A percentile compares a stretch with the other conserved stretches of the same genome.
Evolutionary conservation across 2,329 filamentous ascomycete species (phyloP).

Genomic region (Aspergillus brunneoviolaceus): DNA sequence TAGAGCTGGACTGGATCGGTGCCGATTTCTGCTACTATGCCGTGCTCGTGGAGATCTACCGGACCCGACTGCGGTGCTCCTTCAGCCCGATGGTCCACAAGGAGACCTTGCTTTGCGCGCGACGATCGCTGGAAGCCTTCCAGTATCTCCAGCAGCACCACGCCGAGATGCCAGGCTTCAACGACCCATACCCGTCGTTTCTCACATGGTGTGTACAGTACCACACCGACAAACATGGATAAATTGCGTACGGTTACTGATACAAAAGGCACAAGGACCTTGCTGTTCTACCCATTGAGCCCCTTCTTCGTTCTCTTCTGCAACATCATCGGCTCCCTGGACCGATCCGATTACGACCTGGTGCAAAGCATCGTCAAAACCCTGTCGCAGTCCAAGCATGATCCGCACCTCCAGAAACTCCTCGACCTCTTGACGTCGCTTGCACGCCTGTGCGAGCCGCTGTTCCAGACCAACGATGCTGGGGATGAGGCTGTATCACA

Average conservation of each 20-base stretch:
- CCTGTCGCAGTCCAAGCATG: conserved; percentile 19
- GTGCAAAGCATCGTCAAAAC: conserved; percentile 19
- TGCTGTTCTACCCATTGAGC: conserved; percentile 20
- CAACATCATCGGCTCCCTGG: conserved; percentile 24
- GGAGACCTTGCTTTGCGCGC: not conserved
- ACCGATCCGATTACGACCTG: conserved; percentile 21
- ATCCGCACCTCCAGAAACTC: conserved; percentile 20
- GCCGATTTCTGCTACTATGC: not conserved
- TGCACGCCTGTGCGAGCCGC: conserved; percentile 8
- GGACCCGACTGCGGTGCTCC: not conserved
- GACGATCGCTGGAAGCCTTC: not conserved
- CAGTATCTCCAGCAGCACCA: not conserved
- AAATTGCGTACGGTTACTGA: not conserved
- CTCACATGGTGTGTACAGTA: not conserved
- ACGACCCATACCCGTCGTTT: not conserved
- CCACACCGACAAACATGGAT: not conserved
- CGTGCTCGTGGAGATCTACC: not conserved
- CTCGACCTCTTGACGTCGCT: conserved; percentile 18
- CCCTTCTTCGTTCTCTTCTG: conserved; percentile 29
- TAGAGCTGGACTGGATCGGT: not conserved
- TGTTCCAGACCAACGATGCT: not conserved
- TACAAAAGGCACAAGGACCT: not conserved
- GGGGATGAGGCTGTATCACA: not conserved
- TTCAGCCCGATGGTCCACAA: not conserved
- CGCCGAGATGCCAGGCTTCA: not conserved